phyloP scores from a whole-genome alignment of 139 green algal species.

The Yamagishiella unicocca region DNA sequence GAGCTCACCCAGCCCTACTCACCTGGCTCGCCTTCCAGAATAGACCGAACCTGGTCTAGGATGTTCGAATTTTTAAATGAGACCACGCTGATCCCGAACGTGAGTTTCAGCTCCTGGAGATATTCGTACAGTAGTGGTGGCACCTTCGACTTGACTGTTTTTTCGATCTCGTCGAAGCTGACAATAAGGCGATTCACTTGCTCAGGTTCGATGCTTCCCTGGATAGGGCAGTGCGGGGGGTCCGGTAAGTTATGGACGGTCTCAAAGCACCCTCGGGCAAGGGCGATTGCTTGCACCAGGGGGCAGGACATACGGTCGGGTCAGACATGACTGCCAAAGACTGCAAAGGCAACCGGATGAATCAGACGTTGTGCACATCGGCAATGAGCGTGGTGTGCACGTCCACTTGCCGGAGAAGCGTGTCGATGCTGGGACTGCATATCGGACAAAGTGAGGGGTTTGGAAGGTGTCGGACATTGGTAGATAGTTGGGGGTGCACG shows the following conservation, averaged over 20 bases:
- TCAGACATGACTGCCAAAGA: too few species aligned
- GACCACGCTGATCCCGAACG: not conserved
- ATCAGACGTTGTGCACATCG: not conserved
- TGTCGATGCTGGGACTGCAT: too few species aligned
- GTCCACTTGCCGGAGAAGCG: too few species aligned
- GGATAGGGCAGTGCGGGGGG: not conserved
- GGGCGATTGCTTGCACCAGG: not conserved
- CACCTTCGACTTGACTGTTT: not conserved
- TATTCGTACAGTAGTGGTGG: not conserved
- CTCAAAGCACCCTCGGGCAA: not conserved
- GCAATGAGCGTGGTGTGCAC: too few species aligned
- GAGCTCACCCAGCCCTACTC: too few species aligned
- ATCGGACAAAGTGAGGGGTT: too few species aligned
- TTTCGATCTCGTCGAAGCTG: not conserved
- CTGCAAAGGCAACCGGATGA: not conserved
- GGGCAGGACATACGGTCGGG: too few species aligned
- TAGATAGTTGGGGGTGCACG: too few species aligned
- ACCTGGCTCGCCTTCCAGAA: not conserved
- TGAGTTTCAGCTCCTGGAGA: constrained; percentile 13
- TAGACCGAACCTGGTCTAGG: not conserved
- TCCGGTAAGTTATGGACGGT: not conserved
- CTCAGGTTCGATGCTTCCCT: not conserved
- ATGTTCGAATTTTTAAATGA: not conserved
- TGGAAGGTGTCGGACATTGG: too few species aligned
- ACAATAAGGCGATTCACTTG: not conserved